These are phyloP conservation scores for Termitomyces sp. DNA, from an alignment of 768 basidiomycete species.

Conservation along the genomic window DNA sequence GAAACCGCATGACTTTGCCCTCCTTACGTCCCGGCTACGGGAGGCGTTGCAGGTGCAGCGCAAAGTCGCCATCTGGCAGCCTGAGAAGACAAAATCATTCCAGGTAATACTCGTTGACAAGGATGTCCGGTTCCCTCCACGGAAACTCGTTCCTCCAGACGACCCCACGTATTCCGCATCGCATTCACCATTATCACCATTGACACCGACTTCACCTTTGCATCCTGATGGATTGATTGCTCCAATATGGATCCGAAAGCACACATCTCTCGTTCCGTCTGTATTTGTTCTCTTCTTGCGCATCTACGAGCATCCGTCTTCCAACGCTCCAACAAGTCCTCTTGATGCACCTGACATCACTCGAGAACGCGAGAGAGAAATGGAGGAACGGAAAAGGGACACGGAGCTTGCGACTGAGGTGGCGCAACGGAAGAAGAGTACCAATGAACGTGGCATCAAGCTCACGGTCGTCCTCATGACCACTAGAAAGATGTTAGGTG, in stretches of 20 bases:
- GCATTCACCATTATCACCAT: slow-evolving; percentile 92
- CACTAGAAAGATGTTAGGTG: slow-evolving; percentile 84
- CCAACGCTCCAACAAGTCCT: slow-evolving; percentile 41
- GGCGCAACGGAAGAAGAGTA: slow-evolving; percentile 70
- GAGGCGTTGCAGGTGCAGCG: slow-evolving; percentile 64
- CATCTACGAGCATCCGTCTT: slow-evolving; percentile 63
- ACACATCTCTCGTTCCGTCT: slow-evolving; percentile 85
- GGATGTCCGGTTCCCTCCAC: slow-evolving; percentile 80
- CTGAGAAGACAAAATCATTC: slow-evolving; percentile 71
- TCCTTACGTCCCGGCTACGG: slow-evolving; percentile 60
- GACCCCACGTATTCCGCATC: slow-evolving; percentile 53
- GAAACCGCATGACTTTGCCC: slow-evolving; percentile 55
- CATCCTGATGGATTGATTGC: slow-evolving; percentile 96
- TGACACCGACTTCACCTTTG: slow-evolving; percentile 84
- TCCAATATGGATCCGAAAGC: slow-evolving; percentile 97
- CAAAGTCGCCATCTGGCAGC: slow-evolving; percentile 67
- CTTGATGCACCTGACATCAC: slow-evolving; percentile 52
- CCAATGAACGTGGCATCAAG: slow-evolving; percentile 87
- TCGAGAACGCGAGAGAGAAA: slow-evolving; percentile 51
- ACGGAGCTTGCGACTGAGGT: slow-evolving; percentile 78
- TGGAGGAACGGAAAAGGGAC: slow-evolving; percentile 72
- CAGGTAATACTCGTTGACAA: slow-evolving; percentile 84
- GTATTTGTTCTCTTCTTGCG: slow-evolving; percentile 92
- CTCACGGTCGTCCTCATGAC: slow-evolving; percentile 92
- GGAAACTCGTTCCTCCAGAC: slow-evolving; percentile 65